phyloP scores from a whole-genome alignment of 495 filamentous ascomycete genomes.

The Neurospora hispaniola region DNA sequence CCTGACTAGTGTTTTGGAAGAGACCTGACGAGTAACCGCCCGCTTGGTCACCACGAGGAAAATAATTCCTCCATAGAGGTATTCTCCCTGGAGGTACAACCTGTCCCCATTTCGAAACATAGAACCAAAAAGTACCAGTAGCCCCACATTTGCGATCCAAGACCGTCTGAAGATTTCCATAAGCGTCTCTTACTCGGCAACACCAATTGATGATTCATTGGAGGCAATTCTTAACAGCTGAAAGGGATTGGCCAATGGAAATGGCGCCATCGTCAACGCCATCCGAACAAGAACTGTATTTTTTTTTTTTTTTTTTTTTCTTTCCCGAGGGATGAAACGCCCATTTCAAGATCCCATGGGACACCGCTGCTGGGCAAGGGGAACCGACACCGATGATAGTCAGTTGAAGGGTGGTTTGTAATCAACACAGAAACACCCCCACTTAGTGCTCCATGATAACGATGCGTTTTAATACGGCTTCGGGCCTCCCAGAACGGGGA shows the following conservation, averaged over 20 bases:
- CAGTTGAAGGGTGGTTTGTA: background rate
- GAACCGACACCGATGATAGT: background rate
- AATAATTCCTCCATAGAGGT: background rate
- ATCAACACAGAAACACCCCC: background rate
- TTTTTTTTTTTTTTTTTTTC: background rate
- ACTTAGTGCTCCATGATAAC: background rate
- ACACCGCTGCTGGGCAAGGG: background rate
- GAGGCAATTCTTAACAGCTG: background rate
- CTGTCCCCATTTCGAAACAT: background rate
- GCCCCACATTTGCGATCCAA: background rate
- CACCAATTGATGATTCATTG: background rate
- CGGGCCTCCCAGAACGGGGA: background rate
- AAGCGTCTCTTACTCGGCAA: background rate
- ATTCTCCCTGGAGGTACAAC: background rate
- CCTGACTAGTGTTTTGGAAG: background rate
- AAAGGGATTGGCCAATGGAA: background rate
- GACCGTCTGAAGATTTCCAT: background rate
- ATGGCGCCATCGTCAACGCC: background rate
- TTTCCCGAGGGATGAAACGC: background rate
- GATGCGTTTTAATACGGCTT: background rate
- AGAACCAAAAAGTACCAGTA: background rate
- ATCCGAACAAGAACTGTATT: background rate
- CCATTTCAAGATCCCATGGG: background rate
- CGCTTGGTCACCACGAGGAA: background rate
- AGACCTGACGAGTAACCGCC: background rate